Base-by-base conservation (phyloP, 2,329 filamentous ascomycete species). In the Aaosphaeria pasadenensis region DNA sequence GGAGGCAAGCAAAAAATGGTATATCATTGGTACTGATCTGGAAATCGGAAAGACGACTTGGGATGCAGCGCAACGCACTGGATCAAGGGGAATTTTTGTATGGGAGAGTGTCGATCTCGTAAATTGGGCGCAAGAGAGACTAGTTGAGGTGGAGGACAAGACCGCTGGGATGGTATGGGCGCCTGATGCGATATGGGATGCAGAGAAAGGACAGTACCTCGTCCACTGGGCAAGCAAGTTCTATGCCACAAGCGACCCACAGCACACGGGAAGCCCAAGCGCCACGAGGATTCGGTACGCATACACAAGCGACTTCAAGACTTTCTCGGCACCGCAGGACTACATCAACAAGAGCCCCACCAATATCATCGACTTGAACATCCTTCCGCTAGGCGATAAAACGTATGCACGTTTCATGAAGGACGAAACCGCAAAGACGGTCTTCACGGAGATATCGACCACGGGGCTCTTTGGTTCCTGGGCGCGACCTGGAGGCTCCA, bases 131-230 rank as follows among this genome's bases (percentile, higher is more conserved):
- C 64, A 66, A 9, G 77, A 81, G 57, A 65, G 77, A 5, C 66
- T 82, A 2, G 72, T 78, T 1, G 64, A 60, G 0, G 78, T 82
- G 7, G 79, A 82, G 54, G 73, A 79, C 48, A 61, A 62, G n/a
- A 76, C 71, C 4, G 80, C 78, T 0, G 80, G 79, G 4, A 82
- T 82, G 79, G 77, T 81, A 0, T 83, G 80, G 80, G 80, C 79
- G 0, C 80, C 80, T 0, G 76, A 78, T 44, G 79, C 79, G 0
- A 74, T 82, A 44, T 82, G 74, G 73, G 78, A 82, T 52, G 64
- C 70, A 0, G 61, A 65, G 1, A 73, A 75, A 56, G 56, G 60
- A 11, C 69, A 74, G 39, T 79, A 75, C 59, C 71, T 75, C 13
- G 71, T 79, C 41, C 75, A 77, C 59, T 80, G 77, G 77, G 67